A percentile compares a stretch with the other conserved stretches of the same genome.
These are phyloP conservation scores for Entomortierella beljakovae DNA, from an alignment of 192 early-diverging fungal species.

Conservation along the genomic window DNA sequence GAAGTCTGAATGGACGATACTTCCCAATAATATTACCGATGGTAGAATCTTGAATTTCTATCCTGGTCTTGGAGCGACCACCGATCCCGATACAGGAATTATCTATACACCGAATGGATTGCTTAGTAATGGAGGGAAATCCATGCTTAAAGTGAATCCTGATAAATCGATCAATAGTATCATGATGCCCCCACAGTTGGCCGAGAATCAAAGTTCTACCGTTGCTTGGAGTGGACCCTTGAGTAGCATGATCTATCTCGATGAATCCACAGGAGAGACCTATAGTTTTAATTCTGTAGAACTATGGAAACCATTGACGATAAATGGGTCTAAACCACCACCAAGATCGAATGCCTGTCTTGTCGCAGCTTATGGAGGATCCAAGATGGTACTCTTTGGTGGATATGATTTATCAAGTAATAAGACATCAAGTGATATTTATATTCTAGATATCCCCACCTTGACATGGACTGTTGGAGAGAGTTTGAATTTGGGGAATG, in stretches of 20 bases:
- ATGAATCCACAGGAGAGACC: not conserved
- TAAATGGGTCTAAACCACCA: not conserved
- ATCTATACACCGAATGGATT: conserved; percentile 12
- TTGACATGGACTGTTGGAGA: not conserved
- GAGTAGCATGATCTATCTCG: not conserved
- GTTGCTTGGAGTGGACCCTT: conserved; percentile 3
- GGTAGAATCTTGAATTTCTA: no score
- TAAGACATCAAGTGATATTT: not conserved
- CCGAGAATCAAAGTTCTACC: not conserved
- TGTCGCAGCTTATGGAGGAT: not conserved
- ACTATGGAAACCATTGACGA: not conserved
- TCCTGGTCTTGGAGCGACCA: not conserved
- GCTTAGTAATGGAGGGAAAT: not conserved
- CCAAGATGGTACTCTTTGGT: conserved; percentile 11
- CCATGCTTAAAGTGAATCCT: not conserved
- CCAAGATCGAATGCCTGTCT: not conserved
- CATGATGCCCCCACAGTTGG: not conserved
- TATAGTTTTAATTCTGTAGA: not conserved
- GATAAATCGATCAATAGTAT: not conserved
- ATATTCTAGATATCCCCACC: not conserved
- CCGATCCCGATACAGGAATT: conserved; percentile 3
- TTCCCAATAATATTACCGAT: not conserved
- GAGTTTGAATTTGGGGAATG: not conserved
- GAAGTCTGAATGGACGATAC: not conserved
- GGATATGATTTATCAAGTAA: not conserved